Conservation (phyloP, 164 flowering plant species). For the Berberis vulgaris region DNA sequence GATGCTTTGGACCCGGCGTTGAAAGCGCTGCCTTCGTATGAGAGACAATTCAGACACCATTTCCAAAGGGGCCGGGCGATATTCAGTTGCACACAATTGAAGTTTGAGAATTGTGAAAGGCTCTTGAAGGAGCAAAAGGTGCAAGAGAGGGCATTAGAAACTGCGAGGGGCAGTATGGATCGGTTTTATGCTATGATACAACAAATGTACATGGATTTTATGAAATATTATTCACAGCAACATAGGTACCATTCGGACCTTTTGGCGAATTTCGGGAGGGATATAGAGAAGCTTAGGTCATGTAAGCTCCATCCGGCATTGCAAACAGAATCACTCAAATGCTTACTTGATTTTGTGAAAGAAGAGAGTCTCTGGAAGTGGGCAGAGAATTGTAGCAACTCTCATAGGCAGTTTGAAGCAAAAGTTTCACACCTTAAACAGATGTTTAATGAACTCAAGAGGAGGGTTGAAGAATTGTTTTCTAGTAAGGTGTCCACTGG, state of each 20-base stretch:
- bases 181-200: constrained; percentile 54
- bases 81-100: background rate
- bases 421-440: constrained; percentile 79
- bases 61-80: background rate
- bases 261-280: constrained; percentile 54
- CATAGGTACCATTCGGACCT: constrained; percentile 67
- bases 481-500: constrained; percentile 41
- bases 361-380: constrained; percentile 70
- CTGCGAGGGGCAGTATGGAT: background rate
- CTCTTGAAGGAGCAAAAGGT: background rate
- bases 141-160: background rate
- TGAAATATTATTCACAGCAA: constrained; percentile 65
- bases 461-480: constrained; percentile 66
- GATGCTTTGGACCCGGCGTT: constrained; percentile 2
- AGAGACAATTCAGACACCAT: constrained; percentile 3
- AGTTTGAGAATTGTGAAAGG: background rate
- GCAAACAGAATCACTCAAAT: constrained; percentile 53
- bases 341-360: constrained; percentile 83
- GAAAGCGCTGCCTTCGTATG: background rate
- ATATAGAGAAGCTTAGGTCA: constrained; percentile 60
- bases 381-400: constrained; percentile 53
- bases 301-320: constrained; percentile 70
- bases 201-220: constrained; percentile 71
- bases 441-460: constrained; percentile 65
- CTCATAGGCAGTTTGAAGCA: constrained; percentile 79